Percentiles rank a stretch among this genome's conserved stretches.
phyloP scores from a whole-genome alignment of 169 alveolate species.

The Toxoplasma gondii region DNA sequence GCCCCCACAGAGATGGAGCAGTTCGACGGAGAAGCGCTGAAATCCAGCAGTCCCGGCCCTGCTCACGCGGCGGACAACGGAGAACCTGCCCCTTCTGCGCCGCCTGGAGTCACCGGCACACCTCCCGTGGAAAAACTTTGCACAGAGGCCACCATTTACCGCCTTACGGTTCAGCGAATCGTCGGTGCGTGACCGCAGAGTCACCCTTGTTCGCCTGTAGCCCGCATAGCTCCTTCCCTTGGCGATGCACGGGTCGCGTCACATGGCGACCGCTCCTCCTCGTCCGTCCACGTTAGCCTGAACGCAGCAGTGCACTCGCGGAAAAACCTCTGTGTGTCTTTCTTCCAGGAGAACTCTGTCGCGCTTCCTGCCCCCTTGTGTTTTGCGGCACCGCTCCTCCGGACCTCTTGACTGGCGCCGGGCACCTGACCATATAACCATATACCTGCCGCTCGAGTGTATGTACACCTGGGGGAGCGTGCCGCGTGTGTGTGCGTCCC shows the following conservation, averaged over 20 bases:
- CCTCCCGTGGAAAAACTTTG: not conserved
- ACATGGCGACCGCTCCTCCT: not conserved
- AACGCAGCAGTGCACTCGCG: not conserved
- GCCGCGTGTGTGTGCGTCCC: not conserved
- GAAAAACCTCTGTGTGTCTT: not conserved
- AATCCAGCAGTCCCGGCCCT: too few relatives aligned
- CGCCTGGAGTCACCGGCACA: too few relatives aligned
- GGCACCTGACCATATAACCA: too few relatives aligned
- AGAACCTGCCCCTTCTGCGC: too few relatives aligned
- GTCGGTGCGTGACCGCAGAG: not conserved
- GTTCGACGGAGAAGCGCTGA: too few relatives aligned
- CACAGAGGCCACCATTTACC: constrained; percentile 10
- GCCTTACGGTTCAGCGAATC: constrained; percentile 15
- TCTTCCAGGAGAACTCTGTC: not conserved
- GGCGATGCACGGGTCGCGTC: not conserved
- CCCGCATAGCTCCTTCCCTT: too few relatives aligned
- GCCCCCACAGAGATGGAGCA: too few relatives aligned
- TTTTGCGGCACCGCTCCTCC: not conserved
- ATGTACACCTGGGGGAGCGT: not conserved
- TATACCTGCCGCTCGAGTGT: too few relatives aligned
- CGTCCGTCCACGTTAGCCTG: not conserved
- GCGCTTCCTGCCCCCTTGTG: not conserved
- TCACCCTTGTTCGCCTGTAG: not conserved
- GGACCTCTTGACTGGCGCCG: not conserved
- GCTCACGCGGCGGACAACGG: too few relatives aligned